Evolutionary conservation across 768 basidiomycete genomes (phyloP).

Genomic region (Tephrocybe sp.): DNA sequence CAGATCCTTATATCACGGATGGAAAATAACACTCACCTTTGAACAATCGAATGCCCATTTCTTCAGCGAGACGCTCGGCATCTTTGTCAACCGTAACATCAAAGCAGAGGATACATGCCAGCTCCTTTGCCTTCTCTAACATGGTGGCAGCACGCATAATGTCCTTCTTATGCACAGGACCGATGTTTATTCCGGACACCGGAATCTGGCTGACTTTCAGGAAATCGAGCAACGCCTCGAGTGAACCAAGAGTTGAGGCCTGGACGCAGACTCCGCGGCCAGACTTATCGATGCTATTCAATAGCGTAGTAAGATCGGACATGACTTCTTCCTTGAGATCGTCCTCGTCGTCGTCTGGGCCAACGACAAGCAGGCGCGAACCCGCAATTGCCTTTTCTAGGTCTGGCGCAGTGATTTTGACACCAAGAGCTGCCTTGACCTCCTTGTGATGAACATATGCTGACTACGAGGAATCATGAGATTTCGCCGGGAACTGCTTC

Average conservation of each 20-base stretch:
- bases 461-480: conserved; percentile 48
- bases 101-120: conserved; percentile 94
- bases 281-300: conserved; percentile 90
- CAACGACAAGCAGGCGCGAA: conserved; percentile 82
- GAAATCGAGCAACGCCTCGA: conserved; percentile 97
- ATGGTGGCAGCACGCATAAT: conserved; percentile 90
- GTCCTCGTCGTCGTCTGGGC: conserved; percentile 96
- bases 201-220: conserved; percentile 94
- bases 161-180: conserved; percentile 94
- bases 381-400: conserved; percentile 98
- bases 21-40: conserved; percentile 54
- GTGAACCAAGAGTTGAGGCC: conserved; percentile 93
- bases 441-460: conserved; percentile 96
- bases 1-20: neutral
- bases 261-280: conserved; percentile 98
- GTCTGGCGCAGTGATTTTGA: conserved; percentile 93
- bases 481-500: neutral
- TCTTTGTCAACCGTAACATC: conserved; percentile 95
- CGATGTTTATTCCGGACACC: conserved; percentile 96
- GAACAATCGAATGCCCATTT: conserved; percentile 92
- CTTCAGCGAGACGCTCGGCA: conserved; percentile 86
- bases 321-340: conserved; percentile 93
- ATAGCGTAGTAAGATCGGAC: conserved; percentile 87
- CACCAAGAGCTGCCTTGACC: conserved; percentile 90
- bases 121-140: conserved; percentile 94